Conservation (phyloP, 306 rosid genomes). For the Malus sieversii region DNA sequence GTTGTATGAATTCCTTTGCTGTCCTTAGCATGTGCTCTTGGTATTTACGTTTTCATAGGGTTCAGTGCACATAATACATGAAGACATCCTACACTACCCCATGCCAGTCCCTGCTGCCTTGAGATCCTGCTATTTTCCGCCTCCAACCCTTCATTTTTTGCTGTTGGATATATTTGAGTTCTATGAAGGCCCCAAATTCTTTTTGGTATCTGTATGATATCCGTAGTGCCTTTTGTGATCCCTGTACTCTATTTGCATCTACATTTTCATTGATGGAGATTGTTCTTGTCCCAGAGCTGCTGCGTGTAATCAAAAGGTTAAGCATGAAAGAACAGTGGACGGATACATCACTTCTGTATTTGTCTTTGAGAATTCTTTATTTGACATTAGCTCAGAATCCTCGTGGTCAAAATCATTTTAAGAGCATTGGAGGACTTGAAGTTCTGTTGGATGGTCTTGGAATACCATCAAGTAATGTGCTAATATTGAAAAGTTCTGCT, state of each 20-base stretch:
- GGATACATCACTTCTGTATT: constrained; percentile 61
- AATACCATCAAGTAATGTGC: constrained; percentile 56
- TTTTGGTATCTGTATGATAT: neutral
- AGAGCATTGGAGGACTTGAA: constrained; percentile 97
- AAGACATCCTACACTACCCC: neutral
- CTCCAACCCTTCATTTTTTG: neutral
- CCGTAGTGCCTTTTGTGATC: neutral
- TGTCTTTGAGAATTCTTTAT: constrained; percentile 72
- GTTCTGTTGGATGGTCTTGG: constrained; percentile 98
- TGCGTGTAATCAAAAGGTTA: constrained; percentile 79
- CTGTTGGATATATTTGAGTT: neutral
- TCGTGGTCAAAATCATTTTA: constrained; percentile 91
- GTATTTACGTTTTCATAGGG: neutral
- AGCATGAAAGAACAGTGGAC: constrained; percentile 77
- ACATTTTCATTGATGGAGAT: constrained; percentile 20
- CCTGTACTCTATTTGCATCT: neutral
- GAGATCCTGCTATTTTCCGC: neutral
- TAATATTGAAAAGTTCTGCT: constrained; percentile 33
- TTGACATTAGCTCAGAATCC: constrained; percentile 72
- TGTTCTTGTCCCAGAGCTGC: constrained; percentile 58
- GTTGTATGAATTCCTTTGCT: neutral
- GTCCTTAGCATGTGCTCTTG: neutral
- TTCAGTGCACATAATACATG: neutral
- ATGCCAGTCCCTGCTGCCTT: neutral
- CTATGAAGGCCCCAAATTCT: neutral